Evolutionary conservation across 257 asterid genomes (phyloP).

Genomic region (Jacaranda copaia): DNA sequence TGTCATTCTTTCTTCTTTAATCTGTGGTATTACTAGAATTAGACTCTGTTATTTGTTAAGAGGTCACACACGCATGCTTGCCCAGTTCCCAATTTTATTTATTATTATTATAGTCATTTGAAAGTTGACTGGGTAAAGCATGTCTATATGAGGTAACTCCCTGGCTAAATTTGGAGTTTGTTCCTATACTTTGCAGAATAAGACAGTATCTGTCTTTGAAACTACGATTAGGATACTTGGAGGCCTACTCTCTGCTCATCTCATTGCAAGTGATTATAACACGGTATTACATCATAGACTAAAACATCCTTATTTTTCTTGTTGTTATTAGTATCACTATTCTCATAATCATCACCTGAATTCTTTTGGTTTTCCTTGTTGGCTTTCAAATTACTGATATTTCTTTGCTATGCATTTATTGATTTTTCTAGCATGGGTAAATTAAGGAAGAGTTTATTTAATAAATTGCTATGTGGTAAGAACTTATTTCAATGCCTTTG

Average conservation of each 20-base stretch:
- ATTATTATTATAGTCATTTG: conserved; percentile 14
- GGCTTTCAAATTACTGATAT: neutral
- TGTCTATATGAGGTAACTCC: conserved; percentile 26
- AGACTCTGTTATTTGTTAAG: neutral
- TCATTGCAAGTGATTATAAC: conserved; percentile 90
- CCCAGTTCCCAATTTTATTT: conserved; percentile 20
- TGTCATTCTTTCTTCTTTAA: neutral
- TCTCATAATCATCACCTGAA: conserved; percentile 10
- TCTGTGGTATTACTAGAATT: neutral
- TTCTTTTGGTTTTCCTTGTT: neutral
- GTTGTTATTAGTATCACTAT: neutral
- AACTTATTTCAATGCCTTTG: neutral
- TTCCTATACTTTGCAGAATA: conserved; percentile 70
- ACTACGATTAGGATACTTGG: conserved; percentile 97
- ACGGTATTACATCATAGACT: conserved; percentile 66
- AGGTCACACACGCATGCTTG: conserved; percentile 5
- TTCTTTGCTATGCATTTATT: conserved; percentile 4
- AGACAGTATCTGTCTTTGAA: conserved; percentile 96
- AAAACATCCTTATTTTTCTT: conserved; percentile 9
- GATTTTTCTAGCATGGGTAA: conserved; percentile 3
- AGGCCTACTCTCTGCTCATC: conserved; percentile 98
- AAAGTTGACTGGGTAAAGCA: conserved; percentile 23
- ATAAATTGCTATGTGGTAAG: too few species aligned
- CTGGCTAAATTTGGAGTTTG: conserved; percentile 17
- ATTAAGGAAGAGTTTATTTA: neutral